Conservation (phyloP, 441 rosid species). For the Aleurites moluccanus region DNA sequence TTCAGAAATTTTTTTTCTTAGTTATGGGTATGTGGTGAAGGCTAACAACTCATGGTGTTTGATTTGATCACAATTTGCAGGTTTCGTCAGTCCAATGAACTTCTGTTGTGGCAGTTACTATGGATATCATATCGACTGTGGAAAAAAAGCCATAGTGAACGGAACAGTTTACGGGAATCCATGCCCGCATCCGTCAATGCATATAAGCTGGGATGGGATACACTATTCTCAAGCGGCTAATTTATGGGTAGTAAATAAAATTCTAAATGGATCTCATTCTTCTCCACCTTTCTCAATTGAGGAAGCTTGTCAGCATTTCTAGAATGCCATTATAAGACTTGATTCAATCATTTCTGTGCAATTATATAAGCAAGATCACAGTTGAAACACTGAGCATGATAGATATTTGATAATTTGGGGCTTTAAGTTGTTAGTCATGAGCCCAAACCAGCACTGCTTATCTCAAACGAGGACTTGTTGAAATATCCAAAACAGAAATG, state of each 20-base stretch:
- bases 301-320: conserved; percentile 36
- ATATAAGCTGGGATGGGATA: conserved; percentile 76
- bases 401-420: not conserved
- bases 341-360: not conserved
- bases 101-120: conserved; percentile 66
- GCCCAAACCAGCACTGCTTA: not conserved
- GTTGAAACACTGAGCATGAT: not conserved
- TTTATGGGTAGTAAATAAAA: conserved; percentile 41
- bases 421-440: not conserved
- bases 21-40: not conserved
- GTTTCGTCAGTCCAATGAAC: conserved; percentile 56
- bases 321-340: not conserved
- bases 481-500: too few relatives aligned
- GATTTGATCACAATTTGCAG: conserved; percentile 28
- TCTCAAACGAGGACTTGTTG: not conserved
- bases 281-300: conserved; percentile 39
- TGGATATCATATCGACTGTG: conserved; percentile 58
- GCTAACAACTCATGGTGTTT: not conserved
- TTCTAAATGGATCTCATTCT: conserved; percentile 57
- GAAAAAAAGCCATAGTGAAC: conserved; percentile 49
- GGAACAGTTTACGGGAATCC: conserved; percentile 62
- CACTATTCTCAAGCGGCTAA: conserved; percentile 68
- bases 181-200: conserved; percentile 49
- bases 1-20: not conserved
- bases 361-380: not conserved